Base-by-base conservation (phyloP, 257 asterid species). In the Solanum sejunctum region DNA sequence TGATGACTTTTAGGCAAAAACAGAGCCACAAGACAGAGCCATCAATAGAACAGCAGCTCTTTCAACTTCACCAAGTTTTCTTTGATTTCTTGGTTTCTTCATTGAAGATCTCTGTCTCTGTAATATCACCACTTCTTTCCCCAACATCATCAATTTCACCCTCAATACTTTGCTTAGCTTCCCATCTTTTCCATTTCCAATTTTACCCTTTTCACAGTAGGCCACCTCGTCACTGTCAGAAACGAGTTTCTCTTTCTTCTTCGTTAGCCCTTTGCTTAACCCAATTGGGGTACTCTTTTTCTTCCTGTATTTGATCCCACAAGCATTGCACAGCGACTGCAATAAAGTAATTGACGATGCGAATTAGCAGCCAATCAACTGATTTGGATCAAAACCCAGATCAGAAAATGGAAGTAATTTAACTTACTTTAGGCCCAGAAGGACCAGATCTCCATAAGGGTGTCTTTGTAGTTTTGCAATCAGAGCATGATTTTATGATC, bases 401-500 rank as follows among this genome's bases (percentile, higher is more conserved):
- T 63, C 71, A 63, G 71, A 63, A 67, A 73, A 47, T 47, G 60
- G 2, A 58, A 47, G 21, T 12, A 49, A 75, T 23, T 13, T 16
- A 77, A 77, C 47, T 77, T 23, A 94, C 97, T 95, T 92, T 93
- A 57, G 93, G 97, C 58, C 98, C 97, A 10, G 89, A 57, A 4
- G 98, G 98, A 36, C 97, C 98, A 83, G 90, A 83, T 86, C 98
- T 90, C 98, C 98, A 94, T 39, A 93, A 80, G 51, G 98, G 98
- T 13, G 98, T 94, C 64, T 87, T 91, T 8, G 96, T 91, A 70
- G 95, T 90, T 81, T 87, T 92, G 89, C 98, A 94, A 85, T 88
- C 90, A 77, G 86, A 87, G 84, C 98, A 94, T 36, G 69, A 80
- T 87, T 87, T 92, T 78, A 83, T 84, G 39, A 5, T 84, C 84